Evolutionary conservation across 306 rosid genomes (phyloP), one percentile per base, ranked within the genome.

Genomic region (Bauhinia variegata): DNA sequence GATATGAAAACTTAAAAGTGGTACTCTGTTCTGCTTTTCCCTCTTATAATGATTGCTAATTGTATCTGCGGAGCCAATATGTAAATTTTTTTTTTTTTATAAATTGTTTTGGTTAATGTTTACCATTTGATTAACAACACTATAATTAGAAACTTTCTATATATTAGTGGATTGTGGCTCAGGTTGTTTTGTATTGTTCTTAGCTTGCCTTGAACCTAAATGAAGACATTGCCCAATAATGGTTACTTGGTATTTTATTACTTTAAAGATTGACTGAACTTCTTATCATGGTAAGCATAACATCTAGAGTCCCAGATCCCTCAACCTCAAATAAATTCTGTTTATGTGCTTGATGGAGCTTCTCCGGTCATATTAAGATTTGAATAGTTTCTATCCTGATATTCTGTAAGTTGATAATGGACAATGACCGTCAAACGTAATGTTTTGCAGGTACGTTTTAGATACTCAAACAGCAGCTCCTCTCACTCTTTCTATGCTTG

Each of bases 401-500:
- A 43, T 62, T 58, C 18, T 63, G 17, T 46, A 63, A 17, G 38
- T 60, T 62, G 58, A 67, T 71, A 34, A 49, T 60, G 71, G 71
- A 52, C 36, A 44, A 53, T 68, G 71, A 68, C 57, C 64, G 5
- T 66, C 34, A 13, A 70, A 81, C 67, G 39, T 55, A 55, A 75
- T 75, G 42, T 76, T 64, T 76, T 83, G 76, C 53, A 95, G 99
- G 99, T 95, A 90, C 80, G 97, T 95, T 75, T 81, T 80, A 63
- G 95, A 95, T 85, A 80, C 96, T 54, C 85, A 67, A 72, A 83
- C 88, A 33, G 99, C 99, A 77, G 97, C 97, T 79, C 99, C 99
- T 77, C 95, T 95, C 78, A 83, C 96, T 72, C 90, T 95, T 73
- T 90, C 91, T 71, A 90, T 95, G 99, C 95, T 95, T 67, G 81